phyloP scores from a whole-genome alignment of 352 stramenopile species.

The Phytophthora hibernalis region DNA sequence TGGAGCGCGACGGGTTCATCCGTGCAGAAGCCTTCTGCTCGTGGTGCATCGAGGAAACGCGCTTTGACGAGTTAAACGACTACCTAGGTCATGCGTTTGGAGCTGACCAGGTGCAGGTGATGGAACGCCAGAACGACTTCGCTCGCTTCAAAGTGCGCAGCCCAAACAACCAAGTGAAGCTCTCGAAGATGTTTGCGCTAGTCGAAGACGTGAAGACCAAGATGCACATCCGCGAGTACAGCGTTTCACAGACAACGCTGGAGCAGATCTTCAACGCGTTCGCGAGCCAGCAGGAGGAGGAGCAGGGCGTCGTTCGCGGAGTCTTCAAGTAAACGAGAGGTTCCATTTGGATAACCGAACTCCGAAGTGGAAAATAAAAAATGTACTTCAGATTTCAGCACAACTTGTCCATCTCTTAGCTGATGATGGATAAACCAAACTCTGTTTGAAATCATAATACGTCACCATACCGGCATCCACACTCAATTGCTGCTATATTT shows the following conservation, averaged over 20 bases:
- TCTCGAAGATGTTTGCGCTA: slow-evolving; percentile 78
- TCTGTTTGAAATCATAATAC: no score
- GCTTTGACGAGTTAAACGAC: slow-evolving; percentile 39
- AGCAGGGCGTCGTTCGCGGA: slow-evolving; percentile 34
- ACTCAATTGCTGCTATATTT: background rate
- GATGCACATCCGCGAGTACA: slow-evolving; percentile 82
- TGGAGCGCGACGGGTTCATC: slow-evolving; percentile 51
- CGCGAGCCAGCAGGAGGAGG: slow-evolving; percentile 66
- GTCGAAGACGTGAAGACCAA: slow-evolving; percentile 59
- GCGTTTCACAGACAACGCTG: slow-evolving; percentile 83
- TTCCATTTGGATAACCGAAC: no score
- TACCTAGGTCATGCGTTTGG: slow-evolving; percentile 42
- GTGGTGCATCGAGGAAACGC: slow-evolving; percentile 67
- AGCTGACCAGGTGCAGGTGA: slow-evolving; percentile 15
- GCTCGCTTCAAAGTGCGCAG: slow-evolving; percentile 68
- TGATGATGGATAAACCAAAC: no score
- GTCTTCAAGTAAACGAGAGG: slow-evolving; percentile 9
- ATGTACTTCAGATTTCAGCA: no score
- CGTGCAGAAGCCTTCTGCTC: slow-evolving; percentile 48
- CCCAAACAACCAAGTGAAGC: slow-evolving; percentile 23
- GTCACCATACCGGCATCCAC: no score
- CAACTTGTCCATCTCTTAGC: no score
- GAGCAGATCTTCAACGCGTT: slow-evolving; percentile 93
- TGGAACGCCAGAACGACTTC: slow-evolving; percentile 67
- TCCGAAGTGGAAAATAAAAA: no score